Percentiles rank a stretch among this genome's conserved stretches.
Conservation (phyloP, 495 filamentous ascomycete species). For the Xylaria scruposa region DNA sequence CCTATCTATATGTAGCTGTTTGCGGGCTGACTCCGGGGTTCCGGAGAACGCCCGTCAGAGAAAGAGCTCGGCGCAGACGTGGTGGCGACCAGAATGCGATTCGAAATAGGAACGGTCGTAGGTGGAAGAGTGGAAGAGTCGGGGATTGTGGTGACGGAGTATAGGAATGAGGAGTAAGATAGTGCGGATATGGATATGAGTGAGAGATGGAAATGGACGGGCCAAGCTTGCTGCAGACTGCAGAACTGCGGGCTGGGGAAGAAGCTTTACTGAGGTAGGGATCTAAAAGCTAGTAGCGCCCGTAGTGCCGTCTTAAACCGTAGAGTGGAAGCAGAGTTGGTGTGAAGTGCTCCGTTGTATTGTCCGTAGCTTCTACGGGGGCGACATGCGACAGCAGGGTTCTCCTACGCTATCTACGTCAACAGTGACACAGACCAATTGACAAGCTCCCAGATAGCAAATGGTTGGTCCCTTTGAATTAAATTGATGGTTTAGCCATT, state of each 20-base stretch:
- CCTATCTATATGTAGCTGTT: background rate
- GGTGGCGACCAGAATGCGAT: slow-evolving; percentile 1
- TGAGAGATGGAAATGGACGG: background rate
- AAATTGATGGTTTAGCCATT: background rate
- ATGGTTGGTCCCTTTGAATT: background rate
- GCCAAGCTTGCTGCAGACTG: too few relatives aligned
- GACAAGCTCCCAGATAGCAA: background rate
- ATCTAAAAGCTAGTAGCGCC: background rate
- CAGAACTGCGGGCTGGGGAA: background rate
- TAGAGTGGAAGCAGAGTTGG: background rate
- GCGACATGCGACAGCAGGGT: slow-evolving; percentile 4
- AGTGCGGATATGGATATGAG: too few relatives aligned
- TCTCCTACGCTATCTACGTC: background rate
- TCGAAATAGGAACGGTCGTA: background rate
- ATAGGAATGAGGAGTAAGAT: background rate
- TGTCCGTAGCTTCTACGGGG: background rate
- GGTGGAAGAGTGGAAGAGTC: background rate
- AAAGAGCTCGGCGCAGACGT: slow-evolving; percentile 21
- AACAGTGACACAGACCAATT: background rate
- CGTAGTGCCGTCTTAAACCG: slow-evolving; percentile 3
- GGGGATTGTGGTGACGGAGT: background rate
- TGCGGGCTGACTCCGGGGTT: slow-evolving; percentile 32
- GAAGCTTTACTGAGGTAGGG: background rate
- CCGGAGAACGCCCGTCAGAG: slow-evolving; percentile 33
- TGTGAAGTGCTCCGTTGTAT: background rate